Base-by-base conservation (phyloP, 192 early-diverging fungal species). In the Backusella australiensis region DNA sequence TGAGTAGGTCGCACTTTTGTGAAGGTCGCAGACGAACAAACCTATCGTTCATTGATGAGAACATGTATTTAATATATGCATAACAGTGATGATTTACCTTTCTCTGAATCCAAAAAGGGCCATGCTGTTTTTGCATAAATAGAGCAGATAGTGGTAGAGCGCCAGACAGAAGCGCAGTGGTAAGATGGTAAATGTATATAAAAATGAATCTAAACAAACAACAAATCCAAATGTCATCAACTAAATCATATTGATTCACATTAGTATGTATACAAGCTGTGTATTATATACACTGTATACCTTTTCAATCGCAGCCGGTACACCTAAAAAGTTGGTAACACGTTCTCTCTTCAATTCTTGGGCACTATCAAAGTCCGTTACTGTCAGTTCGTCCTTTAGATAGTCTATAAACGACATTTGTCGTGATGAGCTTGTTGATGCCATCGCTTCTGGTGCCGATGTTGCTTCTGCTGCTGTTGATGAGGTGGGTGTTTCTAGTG, bases 181-280 rank as follows among this genome's bases (percentile, higher is more conserved):
- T 19, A 99, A 78, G 63, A 99, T 96, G 0, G 98, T 97, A 78
- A 99, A 97, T 1, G 94, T 93, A 75, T 97, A 95, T 6, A 99
- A 82, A 74, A 99, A 96, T 15, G 97, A 95, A 78, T 99, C 98
- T 39, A 98, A 82, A 73, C 96, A 98, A 8, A 99, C 92, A 34
- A 95, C 82, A 41, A 92, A 92, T 17, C 98, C 98, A 86, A 99
- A 94, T 32, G 89, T 86, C 87, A 99, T 86, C 73, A 99, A 89
- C 92, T 94, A 56, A 44, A 29, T 17, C 35, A 42, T 11, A 32
- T 52, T 32, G 32, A 2, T 32, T 32, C 32, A 2, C 11, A 56
- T 73, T 34, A 42, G 66, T 5, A 21, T 75, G 12, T 32, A 3
- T 32, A 32, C 32, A 32, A 32, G 32, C 32, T 32, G 32, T 32